Conservation (phyloP, 257 asterid species). For the Scutellaria baicalensis region DNA sequence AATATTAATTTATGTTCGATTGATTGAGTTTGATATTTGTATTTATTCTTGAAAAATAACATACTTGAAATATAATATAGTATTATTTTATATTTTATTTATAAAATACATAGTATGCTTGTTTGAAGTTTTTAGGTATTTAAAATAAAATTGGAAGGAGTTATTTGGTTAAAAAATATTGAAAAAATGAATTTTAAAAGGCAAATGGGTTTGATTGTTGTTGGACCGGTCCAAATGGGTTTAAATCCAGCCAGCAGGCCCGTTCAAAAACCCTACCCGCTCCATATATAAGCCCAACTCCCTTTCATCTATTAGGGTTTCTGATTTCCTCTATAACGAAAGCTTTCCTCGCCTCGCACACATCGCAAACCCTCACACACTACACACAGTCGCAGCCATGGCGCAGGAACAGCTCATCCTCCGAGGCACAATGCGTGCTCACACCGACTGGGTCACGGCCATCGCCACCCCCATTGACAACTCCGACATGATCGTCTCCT, state of each 20-base stretch:
- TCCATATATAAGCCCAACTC: not conserved
- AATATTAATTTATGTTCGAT: no score
- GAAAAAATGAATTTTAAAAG: not conserved
- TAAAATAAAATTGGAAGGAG: not conserved
- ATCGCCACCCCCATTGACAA: conserved; percentile 84
- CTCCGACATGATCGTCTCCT: conserved; percentile 70
- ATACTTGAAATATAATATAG: no score
- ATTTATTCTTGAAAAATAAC: no score
- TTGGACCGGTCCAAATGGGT: not conserved
- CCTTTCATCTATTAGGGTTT: not conserved
- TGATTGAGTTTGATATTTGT: no score
- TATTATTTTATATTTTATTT: no score
- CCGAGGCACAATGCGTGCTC: conserved; percentile 81
- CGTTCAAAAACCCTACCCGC: not conserved
- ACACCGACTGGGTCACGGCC: conserved; percentile 92
- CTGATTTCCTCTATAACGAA: not conserved
- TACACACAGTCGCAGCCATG: conserved; percentile 27
- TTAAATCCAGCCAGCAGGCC: not conserved
- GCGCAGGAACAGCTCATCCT: conserved; percentile 58
- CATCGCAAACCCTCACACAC: not conserved
- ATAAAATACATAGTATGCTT: no score
- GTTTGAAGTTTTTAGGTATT: no score
- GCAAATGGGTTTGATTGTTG: not conserved
- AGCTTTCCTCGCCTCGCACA: not conserved
- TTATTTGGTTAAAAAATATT: not conserved